Base-by-base conservation (phyloP, 1,139 yeast genomes). In the Hyphopichia fennica region DNA sequence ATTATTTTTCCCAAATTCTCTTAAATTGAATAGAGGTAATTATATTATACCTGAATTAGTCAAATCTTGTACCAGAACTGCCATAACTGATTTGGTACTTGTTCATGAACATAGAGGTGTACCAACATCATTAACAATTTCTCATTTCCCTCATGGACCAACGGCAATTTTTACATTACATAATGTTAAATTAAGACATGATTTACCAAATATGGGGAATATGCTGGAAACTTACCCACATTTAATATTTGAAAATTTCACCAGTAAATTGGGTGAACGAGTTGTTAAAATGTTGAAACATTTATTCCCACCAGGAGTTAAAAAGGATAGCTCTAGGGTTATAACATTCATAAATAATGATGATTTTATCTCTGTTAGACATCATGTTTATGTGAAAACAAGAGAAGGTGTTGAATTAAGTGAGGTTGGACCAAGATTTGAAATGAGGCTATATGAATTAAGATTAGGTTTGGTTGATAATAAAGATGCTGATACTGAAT, bases 101-200 rank as follows among this genome's bases (percentile, higher is more conserved):
- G 67, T 95, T 33, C 99, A 93, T 63, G 99, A 93, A 63, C 99
- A 93, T 65, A 79, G 99, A 65, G 99, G 99, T 77, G 93, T 89
- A 0, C 99, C 99, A 40, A 90, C 97, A 0, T 88, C 97, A 1
- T 58, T 93, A 46, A 93, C 99, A 1, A 71, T 93, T 29, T 85
- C 95, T 35, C 99, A 93, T 72, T 87, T 95, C 63, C 99, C 99
- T 4, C 96, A 93, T 62, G 99, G 99, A 0, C 99, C 99, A 20
- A 87, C 97, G 3, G 95, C 95, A 30, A 85, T 87, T 34, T 95
- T 93, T 70, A 88, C 98, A 6, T 72, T 93, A 46, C 99, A 93
- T 67, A 93, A 93, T 58, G 99, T 95, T 43, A 90, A 89, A 35
- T 73, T 95, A 46, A 82, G 98, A 63, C 99, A 93, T 63, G 99